Base-by-base conservation (phyloP, 148 eudicot genomes). In the Hydrangea macrophylla region DNA sequence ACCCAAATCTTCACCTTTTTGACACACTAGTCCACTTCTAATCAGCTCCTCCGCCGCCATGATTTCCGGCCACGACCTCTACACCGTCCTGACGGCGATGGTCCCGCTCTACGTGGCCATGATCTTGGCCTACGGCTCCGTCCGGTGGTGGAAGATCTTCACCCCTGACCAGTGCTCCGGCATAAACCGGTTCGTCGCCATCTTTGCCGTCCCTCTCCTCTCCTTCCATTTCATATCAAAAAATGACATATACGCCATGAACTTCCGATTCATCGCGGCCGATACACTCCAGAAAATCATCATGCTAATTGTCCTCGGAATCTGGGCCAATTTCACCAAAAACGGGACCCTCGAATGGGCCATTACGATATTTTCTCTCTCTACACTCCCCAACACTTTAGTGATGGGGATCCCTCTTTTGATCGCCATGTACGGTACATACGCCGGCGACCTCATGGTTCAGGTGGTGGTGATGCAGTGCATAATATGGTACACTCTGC, bases 61-160 rank as follows among this genome's bases (percentile, higher is more conserved):
- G 94, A 88, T 88, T 13, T 55, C 84, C 0, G 82, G 88, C 87
- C 85, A 88, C 60, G 94, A 89, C 69, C 70, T 89, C n/a, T 89
- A 89, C 79, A 83, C 76, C n/a, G 96, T 89, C 18, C 20, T 89
- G 3, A 70, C 96, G 37, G 96, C 96, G 50, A 79, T 89, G 80
- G 82, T 89, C 8, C 96, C 96, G 0, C 85, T 89, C 20, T 89
- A 89, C 65, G 96, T 89, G 2, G 92, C 96, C 36, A 89, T 89
- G 96, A 85, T 89, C 50, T 76, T 89, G 6, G 96, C 96, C 40
- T 89, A 87, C 73, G 96, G 96, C 25, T 84, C 92, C 6, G 92
- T 89, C 73, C 88, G 88, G 17, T 89, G 96, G 96, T 89, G 96
- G 96, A 81, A 83, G 67, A 89, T 89, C 57, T 89, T 89, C 78